Evolutionary conservation across 306 rosid species (phyloP).

Genomic region (Biancaea sappan): DNA sequence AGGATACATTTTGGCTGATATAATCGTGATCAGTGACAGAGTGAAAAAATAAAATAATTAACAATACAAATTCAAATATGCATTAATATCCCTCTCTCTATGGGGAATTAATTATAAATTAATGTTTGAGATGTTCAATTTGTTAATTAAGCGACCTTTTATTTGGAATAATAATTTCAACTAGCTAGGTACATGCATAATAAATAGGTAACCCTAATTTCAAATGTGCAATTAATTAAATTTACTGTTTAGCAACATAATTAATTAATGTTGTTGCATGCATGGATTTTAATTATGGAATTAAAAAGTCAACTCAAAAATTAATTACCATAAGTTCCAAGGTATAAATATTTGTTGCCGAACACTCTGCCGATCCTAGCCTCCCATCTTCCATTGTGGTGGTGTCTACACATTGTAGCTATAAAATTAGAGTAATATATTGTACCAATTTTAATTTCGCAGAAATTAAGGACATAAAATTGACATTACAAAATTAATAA

Average conservation of each 20-base stretch:
- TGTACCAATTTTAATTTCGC: not conserved
- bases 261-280: too few relatives aligned
- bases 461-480: too few relatives aligned
- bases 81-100: too few relatives aligned
- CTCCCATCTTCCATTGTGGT: conserved; percentile 96
- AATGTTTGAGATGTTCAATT: too few relatives aligned
- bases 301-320: not conserved
- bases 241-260: too few relatives aligned
- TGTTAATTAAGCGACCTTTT: too few relatives aligned
- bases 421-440: conserved; percentile 20
- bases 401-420: conserved; percentile 55
- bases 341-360: conserved; percentile 89
- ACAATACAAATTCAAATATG: not conserved
- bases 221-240: too few relatives aligned
- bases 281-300: not conserved
- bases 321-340: conserved; percentile 78
- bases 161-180: too few relatives aligned
- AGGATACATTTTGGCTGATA: not conserved
- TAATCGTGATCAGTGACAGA: not conserved
- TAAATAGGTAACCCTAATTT: too few relatives aligned
- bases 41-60: not conserved
- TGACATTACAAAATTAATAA: too few relatives aligned
- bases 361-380: conserved; percentile 94
- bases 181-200: too few relatives aligned
- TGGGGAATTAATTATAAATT: too few relatives aligned